Evolutionary conservation across 768 basidiomycete genomes (phyloP), one percentile per base, ranked within the genome.

Genomic region (Termitomyces sp.): DNA sequence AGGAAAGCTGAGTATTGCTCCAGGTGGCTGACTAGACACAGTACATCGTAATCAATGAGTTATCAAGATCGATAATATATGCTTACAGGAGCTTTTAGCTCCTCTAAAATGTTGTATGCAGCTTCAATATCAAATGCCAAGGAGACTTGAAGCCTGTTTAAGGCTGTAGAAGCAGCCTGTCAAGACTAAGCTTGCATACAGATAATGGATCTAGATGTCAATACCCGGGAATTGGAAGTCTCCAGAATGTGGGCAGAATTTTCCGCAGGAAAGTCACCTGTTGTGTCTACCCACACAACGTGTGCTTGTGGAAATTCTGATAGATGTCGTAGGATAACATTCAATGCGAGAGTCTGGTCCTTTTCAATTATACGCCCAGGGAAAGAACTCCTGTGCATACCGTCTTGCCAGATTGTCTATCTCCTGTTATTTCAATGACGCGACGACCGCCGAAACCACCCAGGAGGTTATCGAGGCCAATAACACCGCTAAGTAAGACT

Each of bases 231-330:
- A 60, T 62, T 60, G 48, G 66, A 62, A 14, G 63, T 63, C 55
- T 67, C 59, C 30, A 83, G 59, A 18, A 84, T 63, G 22, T 71
- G 64, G 3, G 69, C 59, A 2, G 82, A 77, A 40, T 75, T 73
- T 24, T 82, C 80, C 0, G 74, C 72, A 38, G 85, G 79, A 66
- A 91, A 88, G 59, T 82, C 82, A 1, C 88, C 87, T 0, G 77
- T 78, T 10, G 85, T 86, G 64, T 92, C 90, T 47, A 92, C 77
- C 90, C 90, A 92, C 6, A 83, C 65, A 1, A 76, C 82, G 51
- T 67, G 74, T 2, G 75, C 68, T n/a, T 75, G 62, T 20, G 61
- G 56, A 53, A 73, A 50, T 18, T 66, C 58, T 2, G 70, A 67
- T 4, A 92, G 78, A 64, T 84, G 76, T 20, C 77, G 75, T 22